Base-by-base conservation (phyloP, 2,329 filamentous ascomycete genomes). In the Talaromyces atroroseus region DNA sequence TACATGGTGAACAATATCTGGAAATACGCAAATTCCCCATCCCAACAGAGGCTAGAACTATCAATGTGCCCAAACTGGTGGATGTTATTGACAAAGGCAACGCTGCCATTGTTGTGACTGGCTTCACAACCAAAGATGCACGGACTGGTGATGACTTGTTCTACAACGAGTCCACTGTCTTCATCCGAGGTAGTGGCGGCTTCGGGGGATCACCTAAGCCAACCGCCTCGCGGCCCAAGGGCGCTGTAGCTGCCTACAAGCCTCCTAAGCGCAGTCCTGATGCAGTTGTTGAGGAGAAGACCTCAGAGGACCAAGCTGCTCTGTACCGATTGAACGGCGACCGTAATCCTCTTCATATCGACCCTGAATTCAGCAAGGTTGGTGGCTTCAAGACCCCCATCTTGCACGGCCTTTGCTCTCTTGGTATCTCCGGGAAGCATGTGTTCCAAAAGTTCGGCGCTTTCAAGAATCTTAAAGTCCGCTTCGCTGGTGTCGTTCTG, bases 1-100 rank as follows among this genome's bases (percentile, higher is more conserved):
- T 99, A 23, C 94, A 99, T 78, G 94, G 94, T 70, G 94, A 99
- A 80, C 94, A 99, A 75, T 99, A 92, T 77, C 89, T 99, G 62
- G 94, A 99, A 76, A 83, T 99, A 68, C 85, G 87, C 70, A 90
- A 92, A 74, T 95, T 86, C 78, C 94, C 94, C 42, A 88, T 97
- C 66, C 92, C 92, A 36, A 96, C 92, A 32, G 82, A 86, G 55
- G 91, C 83, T 51, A 86, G 84, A 57, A 86, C 95, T 50, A 74
- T 89, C 65, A 90, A 88, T 57, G 84, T 85, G 68, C 88, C 85
- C 58, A 86, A 86, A 71, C 86, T 99, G 57, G 83, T 99, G 60
- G 94, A 99, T 73, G 92, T 97, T 10, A 83, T 96, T 49, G 94
- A 99, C 80, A 99, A 97, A 82, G 92, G 92, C 66, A 87, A 84